Evolutionary conservation across 768 basidiomycete genomes (phyloP).

Genomic region (Floccularia luteovirens): DNA sequence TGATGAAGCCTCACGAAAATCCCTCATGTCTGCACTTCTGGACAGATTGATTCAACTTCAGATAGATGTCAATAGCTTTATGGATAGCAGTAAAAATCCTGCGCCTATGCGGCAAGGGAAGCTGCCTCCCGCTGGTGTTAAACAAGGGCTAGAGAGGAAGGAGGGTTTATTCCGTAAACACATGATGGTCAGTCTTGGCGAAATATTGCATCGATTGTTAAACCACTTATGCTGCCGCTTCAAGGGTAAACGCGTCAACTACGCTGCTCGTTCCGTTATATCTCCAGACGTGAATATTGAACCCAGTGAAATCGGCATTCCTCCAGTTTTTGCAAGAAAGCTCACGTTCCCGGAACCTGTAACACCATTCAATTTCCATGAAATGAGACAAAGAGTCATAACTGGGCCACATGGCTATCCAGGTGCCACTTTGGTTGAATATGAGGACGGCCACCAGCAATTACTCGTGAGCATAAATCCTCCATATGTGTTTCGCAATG

Average conservation of each 20-base stretch:
- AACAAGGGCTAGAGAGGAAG: conserved; percentile 97
- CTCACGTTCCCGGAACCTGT: conserved; percentile 98
- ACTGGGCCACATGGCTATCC: conserved; percentile 85
- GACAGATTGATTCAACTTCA: conserved; percentile 87
- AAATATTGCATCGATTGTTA: conserved; percentile 1
- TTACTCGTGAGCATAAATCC: conserved; percentile 51
- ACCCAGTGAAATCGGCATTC: conserved; percentile 96
- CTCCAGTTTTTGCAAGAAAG: conserved; percentile 94
- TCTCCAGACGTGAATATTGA: conserved; percentile 99
- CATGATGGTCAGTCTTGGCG: conserved; percentile 78
- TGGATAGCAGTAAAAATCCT: conserved; percentile 96
- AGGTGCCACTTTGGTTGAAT: conserved; percentile 91
- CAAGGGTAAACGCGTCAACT: conserved; percentile 98
- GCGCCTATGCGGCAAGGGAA: conserved; percentile 79
- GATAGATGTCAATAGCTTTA: conserved; percentile 91
- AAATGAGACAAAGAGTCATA: conserved; percentile 84
- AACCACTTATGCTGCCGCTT: background rate
- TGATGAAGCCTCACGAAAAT: conserved; percentile 43
- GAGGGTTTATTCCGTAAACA: conserved; percentile 97
- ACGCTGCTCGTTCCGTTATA: conserved; percentile 99
- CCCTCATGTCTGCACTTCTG: conserved; percentile 60
- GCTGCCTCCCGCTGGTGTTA: conserved; percentile 86
- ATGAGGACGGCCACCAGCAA: conserved; percentile 86
- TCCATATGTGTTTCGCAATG: background rate
- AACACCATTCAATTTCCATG: conserved; percentile 82